phyloP scores from a whole-genome alignment of 2,329 filamentous ascomycete species.

The Lasiodiplodia sp. region DNA sequence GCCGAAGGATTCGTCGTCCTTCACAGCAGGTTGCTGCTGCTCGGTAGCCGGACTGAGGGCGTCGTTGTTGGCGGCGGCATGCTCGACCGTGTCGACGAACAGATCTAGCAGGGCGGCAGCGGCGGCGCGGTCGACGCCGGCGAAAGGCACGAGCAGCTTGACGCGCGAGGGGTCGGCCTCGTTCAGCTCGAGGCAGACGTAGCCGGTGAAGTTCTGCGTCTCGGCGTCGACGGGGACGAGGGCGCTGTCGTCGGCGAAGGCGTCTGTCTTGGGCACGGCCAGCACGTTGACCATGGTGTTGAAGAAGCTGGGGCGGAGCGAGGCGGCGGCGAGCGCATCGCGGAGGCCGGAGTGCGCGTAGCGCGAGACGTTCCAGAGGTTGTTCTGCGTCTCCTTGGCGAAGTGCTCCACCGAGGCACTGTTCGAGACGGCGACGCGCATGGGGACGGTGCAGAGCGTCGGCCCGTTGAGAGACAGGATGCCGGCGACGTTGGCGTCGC shows the following conservation, averaged over 20 bases:
- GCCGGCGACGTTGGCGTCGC: conserved; percentile 7
- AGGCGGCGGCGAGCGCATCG: conserved; percentile 13
- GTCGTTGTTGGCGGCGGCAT: not conserved
- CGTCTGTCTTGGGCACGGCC: too few species aligned
- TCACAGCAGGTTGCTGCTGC: not conserved
- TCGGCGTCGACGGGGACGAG: not conserved
- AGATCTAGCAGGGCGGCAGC: too few species aligned
- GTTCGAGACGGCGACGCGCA: not conserved
- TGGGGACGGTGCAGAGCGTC: not conserved
- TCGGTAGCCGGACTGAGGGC: not conserved
- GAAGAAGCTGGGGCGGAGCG: not conserved
- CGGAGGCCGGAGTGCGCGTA: conserved; percentile 26
- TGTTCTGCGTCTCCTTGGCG: not conserved
- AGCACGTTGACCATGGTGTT: conserved; percentile 19
- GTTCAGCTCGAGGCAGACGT: too few species aligned
- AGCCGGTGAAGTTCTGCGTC: not conserved
- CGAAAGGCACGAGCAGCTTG: too few species aligned
- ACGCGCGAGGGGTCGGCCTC: too few species aligned
- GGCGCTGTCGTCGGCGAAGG: not conserved
- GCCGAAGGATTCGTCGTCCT: conserved; percentile 31
- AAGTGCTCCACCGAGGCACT: not conserved
- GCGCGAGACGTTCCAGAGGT: conserved; percentile 8
- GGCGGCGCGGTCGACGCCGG: too few species aligned
- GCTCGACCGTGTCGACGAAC: not conserved
- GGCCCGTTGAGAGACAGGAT: conserved; percentile 14